phyloP scores from a whole-genome alignment of 257 asterid genomes.

The Schizonepeta tenuifolia region DNA sequence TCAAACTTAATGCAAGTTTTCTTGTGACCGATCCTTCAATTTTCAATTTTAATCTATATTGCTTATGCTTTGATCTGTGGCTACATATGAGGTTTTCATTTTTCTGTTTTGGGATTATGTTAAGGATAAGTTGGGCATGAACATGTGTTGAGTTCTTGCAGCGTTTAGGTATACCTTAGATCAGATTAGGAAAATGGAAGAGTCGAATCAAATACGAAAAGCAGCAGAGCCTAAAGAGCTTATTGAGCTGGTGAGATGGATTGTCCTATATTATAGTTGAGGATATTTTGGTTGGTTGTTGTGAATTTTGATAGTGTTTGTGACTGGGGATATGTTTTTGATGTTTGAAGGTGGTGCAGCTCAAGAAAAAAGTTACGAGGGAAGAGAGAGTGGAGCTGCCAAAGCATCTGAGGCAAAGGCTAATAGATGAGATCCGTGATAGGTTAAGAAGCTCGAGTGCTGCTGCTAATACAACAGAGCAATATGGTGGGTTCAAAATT shows the following conservation, averaged over 20 bases:
- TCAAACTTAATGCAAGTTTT: not conserved
- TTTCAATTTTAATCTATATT: conserved; percentile 4
- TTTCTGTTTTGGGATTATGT: not conserved
- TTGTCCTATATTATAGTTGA: conserved; percentile 16
- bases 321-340: conserved; percentile 22
- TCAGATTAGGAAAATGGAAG: conserved; percentile 86
- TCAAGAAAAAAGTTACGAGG: conserved; percentile 45
- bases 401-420: conserved; percentile 54
- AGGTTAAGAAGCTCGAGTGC: conserved; percentile 62
- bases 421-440: conserved; percentile 58
- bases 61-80: too few species aligned
- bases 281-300: not conserved
- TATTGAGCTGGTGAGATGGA: conserved; percentile 65
- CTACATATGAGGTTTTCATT: not conserved
- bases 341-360: conserved; percentile 57
- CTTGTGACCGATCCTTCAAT: too few species aligned
- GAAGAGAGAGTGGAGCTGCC: conserved; percentile 70
- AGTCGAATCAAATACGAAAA: conserved; percentile 70
- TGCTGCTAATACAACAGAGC: conserved; percentile 55
- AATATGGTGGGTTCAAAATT: conserved; percentile 66
- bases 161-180: conserved; percentile 70
- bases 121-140: conserved; percentile 9
- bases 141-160: conserved; percentile 33
- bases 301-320: not conserved
- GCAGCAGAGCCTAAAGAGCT: conserved; percentile 80